Evolutionary conservation across 164 flowering plant genomes (phyloP).

Genomic region (Warburgia ugandensis): DNA sequence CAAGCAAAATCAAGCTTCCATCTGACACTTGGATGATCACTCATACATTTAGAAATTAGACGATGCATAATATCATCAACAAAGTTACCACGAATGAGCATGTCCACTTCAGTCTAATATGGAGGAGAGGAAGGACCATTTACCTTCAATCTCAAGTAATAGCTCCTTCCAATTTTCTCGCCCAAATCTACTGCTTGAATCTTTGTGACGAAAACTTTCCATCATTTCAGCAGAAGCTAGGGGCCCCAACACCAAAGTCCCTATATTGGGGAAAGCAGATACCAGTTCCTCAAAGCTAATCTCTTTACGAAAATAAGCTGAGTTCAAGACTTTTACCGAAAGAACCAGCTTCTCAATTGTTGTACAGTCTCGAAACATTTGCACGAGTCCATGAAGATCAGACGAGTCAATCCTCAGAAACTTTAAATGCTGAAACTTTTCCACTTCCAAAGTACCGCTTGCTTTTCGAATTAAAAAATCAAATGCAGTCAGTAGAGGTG

Average conservation of each 20-base stretch:
- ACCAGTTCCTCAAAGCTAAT: slow-evolving; percentile 19
- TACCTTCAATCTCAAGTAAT: slow-evolving; percentile 16
- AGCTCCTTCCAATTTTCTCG: slow-evolving; percentile 14
- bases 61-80: slow-evolving; percentile 13
- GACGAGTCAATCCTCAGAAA: slow-evolving; percentile 27
- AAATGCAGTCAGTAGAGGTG: slow-evolving; percentile 34
- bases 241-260: slow-evolving; percentile 23
- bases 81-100: slow-evolving; percentile 24
- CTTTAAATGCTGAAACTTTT: slow-evolving; percentile 21
- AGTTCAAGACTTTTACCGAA: slow-evolving; percentile 17
- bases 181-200: slow-evolving; percentile 2
- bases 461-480: slow-evolving; percentile 27
- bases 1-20: slow-evolving; percentile 30
- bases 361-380: slow-evolving; percentile 14
- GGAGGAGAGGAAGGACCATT: slow-evolving; percentile 19
- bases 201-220: slow-evolving; percentile 11
- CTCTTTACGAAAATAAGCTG: slow-evolving; percentile 2
- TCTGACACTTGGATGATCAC: slow-evolving; percentile 21
- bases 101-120: slow-evolving; percentile 27
- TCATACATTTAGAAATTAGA: slow-evolving; percentile 23
- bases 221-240: slow-evolving; percentile 33
- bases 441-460: slow-evolving; percentile 10
- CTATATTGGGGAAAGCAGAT: slow-evolving; percentile 24
- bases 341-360: slow-evolving; percentile 23
- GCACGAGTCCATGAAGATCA: slow-evolving; percentile 17